These are phyloP conservation scores for Ceratocystis lukuohia DNA, from an alignment of 2,329 filamentous ascomycete genomes.

Conservation along the genomic window DNA sequence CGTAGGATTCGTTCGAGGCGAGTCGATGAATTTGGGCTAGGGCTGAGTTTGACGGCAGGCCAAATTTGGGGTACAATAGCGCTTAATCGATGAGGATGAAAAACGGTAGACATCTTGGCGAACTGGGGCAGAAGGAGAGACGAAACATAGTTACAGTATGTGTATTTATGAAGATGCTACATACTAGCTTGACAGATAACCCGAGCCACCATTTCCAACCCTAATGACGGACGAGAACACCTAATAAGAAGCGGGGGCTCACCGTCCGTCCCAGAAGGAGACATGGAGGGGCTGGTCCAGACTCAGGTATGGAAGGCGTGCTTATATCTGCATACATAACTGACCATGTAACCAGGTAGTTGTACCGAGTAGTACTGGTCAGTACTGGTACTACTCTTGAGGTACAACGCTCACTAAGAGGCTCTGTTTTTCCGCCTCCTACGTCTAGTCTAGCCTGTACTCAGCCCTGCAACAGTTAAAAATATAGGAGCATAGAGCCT, in stretches of 20 bases:
- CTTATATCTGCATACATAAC: too few species aligned
- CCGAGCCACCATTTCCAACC: too few species aligned
- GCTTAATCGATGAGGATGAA: not conserved
- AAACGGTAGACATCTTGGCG: not conserved
- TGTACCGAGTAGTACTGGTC: too few species aligned
- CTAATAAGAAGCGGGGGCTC: too few species aligned
- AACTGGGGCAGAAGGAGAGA: not conserved
- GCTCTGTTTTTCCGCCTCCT: not conserved
- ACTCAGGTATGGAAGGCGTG: too few species aligned
- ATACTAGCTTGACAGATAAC: too few species aligned
- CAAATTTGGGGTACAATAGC: not conserved
- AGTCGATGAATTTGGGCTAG: not conserved
- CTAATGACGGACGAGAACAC: too few species aligned
- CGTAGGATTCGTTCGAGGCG: slow-evolving; percentile 3
- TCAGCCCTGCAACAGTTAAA: not conserved
- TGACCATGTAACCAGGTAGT: too few species aligned
- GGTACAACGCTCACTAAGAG: not conserved
- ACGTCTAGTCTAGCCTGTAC: not conserved
- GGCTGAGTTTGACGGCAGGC: not conserved
- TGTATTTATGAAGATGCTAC: not conserved
- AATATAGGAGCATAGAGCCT: not conserved
- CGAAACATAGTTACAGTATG: too few species aligned
- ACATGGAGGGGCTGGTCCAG: not conserved
- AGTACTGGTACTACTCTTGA: too few species aligned
- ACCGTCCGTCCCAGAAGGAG: not conserved